Base-by-base conservation (phyloP, 805 yeast species). In the Metschnikowia cubensis region DNA sequence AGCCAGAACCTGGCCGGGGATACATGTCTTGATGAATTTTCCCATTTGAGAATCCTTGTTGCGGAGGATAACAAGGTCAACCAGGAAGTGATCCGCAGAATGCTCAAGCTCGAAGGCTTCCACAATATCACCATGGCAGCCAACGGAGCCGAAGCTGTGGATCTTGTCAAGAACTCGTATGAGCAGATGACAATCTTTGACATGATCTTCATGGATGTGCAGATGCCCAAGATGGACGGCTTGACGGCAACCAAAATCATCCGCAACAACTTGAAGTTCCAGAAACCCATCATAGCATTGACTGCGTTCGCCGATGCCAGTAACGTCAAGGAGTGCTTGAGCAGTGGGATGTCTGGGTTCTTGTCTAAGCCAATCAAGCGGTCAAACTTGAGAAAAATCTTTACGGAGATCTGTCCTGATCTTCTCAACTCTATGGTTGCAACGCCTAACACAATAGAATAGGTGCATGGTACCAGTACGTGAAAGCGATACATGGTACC, bases 231-330 rank as follows among this genome's bases (percentile, higher is more conserved):
- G 59, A 76, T 90, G 57, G 97, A 92, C 64, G 99, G 99, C 2
- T 70, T 91, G 31, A 74, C 82, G 22, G 96, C 97, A 0, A 90
- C 98, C 0, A 81, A 74, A 53, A 74, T 79, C 60, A 85, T 92
- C 34, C 74, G 97, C 41, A 68, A 73, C 15, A 83, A 85, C 40
- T 65, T 87, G 52, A 70, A 76, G 4, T 87, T 79, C 61, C 63
- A 64, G 1, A 78, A 80, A 6, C 97, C 97, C 0, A 90, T 94
- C 50, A 94, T 92, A 35, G 98, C 97, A 0, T 76, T 92, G 48
- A 91, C 98, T 0, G 98, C 97, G 1, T 92, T 87, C 73, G 97
- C 97, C 0, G 97, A 92, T 66, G 89, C 88, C 55, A 84, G 91
- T 42, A 92, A 91, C 60, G 90, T 87, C 36, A 84, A 83, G 57